Conservation (phyloP, 257 asterid genomes). For the Solanum infundibuliforme region DNA sequence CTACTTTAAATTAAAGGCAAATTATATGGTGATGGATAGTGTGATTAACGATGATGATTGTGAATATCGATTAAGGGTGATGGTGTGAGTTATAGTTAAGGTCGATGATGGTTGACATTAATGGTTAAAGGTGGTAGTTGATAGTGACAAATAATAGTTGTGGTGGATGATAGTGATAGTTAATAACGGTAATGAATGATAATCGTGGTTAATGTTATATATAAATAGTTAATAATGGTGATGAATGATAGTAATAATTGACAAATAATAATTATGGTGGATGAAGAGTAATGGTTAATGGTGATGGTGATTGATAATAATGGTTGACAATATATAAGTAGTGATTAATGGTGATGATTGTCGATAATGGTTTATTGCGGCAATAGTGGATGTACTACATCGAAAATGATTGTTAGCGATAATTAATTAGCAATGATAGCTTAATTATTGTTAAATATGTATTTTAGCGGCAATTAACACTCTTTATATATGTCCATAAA, state of each 20-base stretch:
- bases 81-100: neutral
- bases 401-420: no score
- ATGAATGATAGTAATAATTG: neutral
- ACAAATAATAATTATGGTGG: neutral
- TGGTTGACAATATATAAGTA: neutral
- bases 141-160: neutral
- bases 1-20: neutral
- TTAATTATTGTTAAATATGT: no score
- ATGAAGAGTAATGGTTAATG: neutral
- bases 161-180: neutral
- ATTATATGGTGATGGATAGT: neutral
- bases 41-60: neutral
- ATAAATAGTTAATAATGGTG: no score
- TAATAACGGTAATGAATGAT: no score
- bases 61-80: neutral
- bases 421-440: neutral
- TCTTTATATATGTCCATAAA: no score
- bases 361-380: neutral
- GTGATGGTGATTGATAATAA: neutral
- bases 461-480: no score
- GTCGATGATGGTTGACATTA: neutral
- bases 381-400: no score
- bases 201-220: neutral
- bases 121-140: neutral
- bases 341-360: neutral